Base-by-base conservation (phyloP, 2,329 filamentous ascomycete genomes). In the Biscogniauxia marginata region DNA sequence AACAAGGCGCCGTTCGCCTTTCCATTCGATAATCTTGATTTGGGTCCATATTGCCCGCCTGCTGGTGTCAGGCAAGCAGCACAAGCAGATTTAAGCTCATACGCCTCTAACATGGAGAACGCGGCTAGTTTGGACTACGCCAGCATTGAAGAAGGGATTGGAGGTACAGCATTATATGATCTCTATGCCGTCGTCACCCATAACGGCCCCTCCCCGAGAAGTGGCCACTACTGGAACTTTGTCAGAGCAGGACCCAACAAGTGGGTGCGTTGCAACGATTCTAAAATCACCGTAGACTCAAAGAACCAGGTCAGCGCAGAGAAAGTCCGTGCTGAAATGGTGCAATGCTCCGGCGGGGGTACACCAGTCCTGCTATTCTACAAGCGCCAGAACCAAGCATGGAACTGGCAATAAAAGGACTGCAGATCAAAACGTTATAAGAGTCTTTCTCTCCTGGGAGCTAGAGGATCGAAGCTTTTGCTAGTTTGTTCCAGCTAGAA, bases 111-210 rank as follows among this genome's bases (percentile, higher is more conserved):
- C 11, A 2, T 3, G n/a, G n/a, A n/a, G n/a, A n/a, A n/a, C n/a
- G n/a, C n/a, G n/a, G n/a, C n/a, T n/a, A n/a, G n/a, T n/a, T n/a
- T n/a, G n/a, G 30, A 39, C 4, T n/a, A 39, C n/a, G 30, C 30
- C 13, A 16, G 45, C 6, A 39, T 49, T 2, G 47, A 16, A 55
- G 71, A 65, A 7, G 74, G 75, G 16, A 79, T 81, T 57, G 63
- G 65, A 3, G 74, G 72, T 0, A 87, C 89, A 0, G 92, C 89
- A 68, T 76, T 79, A 6, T 98, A 97, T 71, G 89, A 96, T 68
- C 88, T 89, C 52, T 97, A 96, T 69, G 93, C 87, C 1, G 88
- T 97, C 7, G 84, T 96, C 55, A 82, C 90, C 59, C 92, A 96
- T 71, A 74, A 84, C 6, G 92, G 92, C 21, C 77, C 76, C 1